phyloP scores from a whole-genome alignment of 805 yeast genomes.

The Candida incommunis region DNA sequence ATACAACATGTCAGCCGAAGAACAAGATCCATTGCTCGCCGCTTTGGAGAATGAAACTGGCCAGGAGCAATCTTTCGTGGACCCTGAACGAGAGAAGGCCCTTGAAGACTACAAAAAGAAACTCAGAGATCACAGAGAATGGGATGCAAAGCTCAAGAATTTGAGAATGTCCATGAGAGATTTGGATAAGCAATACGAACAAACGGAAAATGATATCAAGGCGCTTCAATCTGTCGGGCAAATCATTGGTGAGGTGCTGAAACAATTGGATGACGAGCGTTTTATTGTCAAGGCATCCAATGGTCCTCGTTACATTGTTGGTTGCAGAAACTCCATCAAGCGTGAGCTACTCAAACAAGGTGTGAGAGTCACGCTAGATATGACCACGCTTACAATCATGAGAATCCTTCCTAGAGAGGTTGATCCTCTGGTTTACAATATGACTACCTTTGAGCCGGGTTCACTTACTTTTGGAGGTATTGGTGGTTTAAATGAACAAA shows the following conservation, averaged over 20 bases:
- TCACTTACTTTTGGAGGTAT: slow-evolving; percentile 88
- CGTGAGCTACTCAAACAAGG: slow-evolving; percentile 78
- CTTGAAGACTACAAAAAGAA: slow-evolving; percentile 68
- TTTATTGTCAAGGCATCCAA: slow-evolving; percentile 90
- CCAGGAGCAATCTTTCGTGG: not conserved
- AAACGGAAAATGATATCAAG: slow-evolving; percentile 93
- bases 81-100: slow-evolving; percentile 56
- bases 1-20: slow-evolving; percentile 8
- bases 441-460: slow-evolving; percentile 98
- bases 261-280: slow-evolving; percentile 87
- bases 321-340: slow-evolving; percentile 87
- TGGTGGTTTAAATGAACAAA: slow-evolving; percentile 94
- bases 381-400: slow-evolving; percentile 96
- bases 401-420: slow-evolving; percentile 94
- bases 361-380: slow-evolving; percentile 89
- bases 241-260: slow-evolving; percentile 90
- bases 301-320: slow-evolving; percentile 96
- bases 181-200: slow-evolving; percentile 69
- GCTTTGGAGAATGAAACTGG: slow-evolving; percentile 15
- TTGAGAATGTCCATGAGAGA: slow-evolving; percentile 72
- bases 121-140: slow-evolving; percentile 81
- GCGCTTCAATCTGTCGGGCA: slow-evolving; percentile 96
- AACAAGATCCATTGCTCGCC: slow-evolving; percentile 19
- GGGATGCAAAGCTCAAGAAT: slow-evolving; percentile 83
- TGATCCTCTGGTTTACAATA: slow-evolving; percentile 93